phyloP scores from a whole-genome alignment of 2,329 filamentous ascomycete genomes.

The Hypocrella siamensis region DNA sequence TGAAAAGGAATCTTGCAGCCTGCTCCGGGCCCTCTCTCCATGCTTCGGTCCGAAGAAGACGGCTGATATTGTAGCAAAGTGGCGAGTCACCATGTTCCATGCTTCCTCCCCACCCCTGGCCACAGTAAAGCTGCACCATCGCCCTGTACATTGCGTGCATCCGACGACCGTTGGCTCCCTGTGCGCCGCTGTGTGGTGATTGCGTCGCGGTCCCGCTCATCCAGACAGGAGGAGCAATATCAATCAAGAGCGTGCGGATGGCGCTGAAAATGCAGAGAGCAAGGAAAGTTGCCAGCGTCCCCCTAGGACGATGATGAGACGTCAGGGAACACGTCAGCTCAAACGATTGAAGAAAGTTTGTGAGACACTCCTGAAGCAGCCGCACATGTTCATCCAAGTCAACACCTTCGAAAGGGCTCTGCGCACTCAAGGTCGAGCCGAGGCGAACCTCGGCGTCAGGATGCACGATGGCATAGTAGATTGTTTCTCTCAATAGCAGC shows the following conservation, averaged over 20 bases:
- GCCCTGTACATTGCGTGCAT: conserved; percentile 7
- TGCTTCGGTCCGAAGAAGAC: conserved; percentile 27
- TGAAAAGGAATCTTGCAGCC: conserved; percentile 32
- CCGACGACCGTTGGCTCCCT: conserved; percentile 1
- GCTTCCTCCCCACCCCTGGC: conserved; percentile 25
- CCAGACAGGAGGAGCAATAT: conserved; percentile 15
- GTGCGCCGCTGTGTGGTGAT: not conserved
- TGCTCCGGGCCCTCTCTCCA: conserved; percentile 33
- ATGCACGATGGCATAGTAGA: conserved; percentile 38
- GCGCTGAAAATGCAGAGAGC: conserved; percentile 44
- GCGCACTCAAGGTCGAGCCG: conserved; percentile 9
- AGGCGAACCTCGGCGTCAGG: conserved; percentile 25
- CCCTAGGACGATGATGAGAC: conserved; percentile 21
- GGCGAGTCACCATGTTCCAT: conserved; percentile 29
- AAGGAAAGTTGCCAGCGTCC: conserved; percentile 36
- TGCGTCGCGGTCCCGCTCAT: not conserved
- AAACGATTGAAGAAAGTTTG: conserved; percentile 35
- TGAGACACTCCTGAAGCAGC: conserved; percentile 32
- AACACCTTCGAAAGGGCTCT: conserved; percentile 21
- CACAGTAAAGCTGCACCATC: conserved; percentile 31
- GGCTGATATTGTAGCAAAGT: conserved; percentile 22
- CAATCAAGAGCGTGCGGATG: conserved; percentile 33
- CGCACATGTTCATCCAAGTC: conserved; percentile 31
- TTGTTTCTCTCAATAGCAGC: conserved; percentile 35
- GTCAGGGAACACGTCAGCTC: conserved; percentile 22